Base-by-base conservation (phyloP, 1,139 yeast genomes). In the Debaryomycetaceae sp. region DNA sequence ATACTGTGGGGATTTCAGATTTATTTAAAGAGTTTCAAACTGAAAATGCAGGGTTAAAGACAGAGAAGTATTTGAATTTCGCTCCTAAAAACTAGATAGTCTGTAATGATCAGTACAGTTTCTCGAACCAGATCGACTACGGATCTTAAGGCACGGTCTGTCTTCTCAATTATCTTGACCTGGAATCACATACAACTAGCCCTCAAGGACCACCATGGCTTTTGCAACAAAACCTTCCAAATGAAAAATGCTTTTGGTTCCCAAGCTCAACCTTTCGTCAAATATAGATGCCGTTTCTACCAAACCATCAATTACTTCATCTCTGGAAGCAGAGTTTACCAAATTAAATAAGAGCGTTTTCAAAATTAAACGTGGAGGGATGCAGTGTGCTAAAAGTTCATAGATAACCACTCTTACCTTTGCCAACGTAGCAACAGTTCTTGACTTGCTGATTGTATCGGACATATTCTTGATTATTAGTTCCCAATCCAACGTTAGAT, bases 211-310 rank as follows among this genome's bases (percentile, higher is more conserved):
- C 33, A 83, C 81, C 98, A 92, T 92, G 2, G 81, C 79, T 56
- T 79, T 84, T 1, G 98, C 97, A 14, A 87, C 79, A 59, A 88
- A 92, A 1, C 98, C 98, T 64, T 92, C 99, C 43, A 92, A 67
- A 61, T 92, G 99, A 63, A 88, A 92, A 13, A 92, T 92, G 34
- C 92, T 86, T 60, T 92, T 92, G 48, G 78, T 78, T 1, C 98
- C 98, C 45, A 87, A 69, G 47, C 92, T 79, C 45, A 92, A 70
- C 42, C 99, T 77, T 56, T 92, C 97, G 56, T 92, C 98, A 59
- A 84, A 92, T 5, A 72, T 57, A 2, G 96, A 78, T 1, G 88
- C 91, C 22, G 81, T 66, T 11, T 77, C 77, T n/a, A 87, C 79
- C 37, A 92, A 69, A 13, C 69, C 73, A 7, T 72, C 59, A 30